Percentiles rank a stretch among this genome's conserved stretches.
Conservation (phyloP, 176 grass and related monocot species). For the Triticum urartu region DNA sequence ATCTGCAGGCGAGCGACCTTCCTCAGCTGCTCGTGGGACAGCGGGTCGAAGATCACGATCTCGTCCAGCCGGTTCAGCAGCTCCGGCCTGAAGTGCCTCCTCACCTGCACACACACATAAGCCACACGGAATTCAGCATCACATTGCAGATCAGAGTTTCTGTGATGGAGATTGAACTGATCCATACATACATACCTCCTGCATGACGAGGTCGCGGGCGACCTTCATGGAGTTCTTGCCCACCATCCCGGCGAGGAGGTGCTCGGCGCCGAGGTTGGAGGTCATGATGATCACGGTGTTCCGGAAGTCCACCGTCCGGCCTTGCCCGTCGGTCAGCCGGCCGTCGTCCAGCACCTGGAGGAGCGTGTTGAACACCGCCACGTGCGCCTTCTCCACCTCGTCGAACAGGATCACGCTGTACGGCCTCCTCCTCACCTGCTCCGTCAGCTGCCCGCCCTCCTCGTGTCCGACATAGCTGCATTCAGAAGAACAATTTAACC, state of each 20-base stretch:
- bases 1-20: slow-evolving; percentile 91
- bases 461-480: slow-evolving; percentile 93
- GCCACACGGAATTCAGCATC: slow-evolving; percentile 4
- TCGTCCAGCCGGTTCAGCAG: slow-evolving; percentile 88
- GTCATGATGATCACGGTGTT: slow-evolving; percentile 99
- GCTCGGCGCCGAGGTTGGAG: slow-evolving; percentile 93
- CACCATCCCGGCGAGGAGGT: slow-evolving; percentile 87
- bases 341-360: slow-evolving; percentile 96
- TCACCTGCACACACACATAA: slow-evolving; percentile 49
- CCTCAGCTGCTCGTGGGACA: slow-evolving; percentile 85
- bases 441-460: slow-evolving; percentile 88
- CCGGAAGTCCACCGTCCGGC: slow-evolving; percentile 84
- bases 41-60: slow-evolving; percentile 83
- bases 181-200: slow-evolving; percentile 52
- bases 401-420: slow-evolving; percentile 98
- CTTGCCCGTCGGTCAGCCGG: slow-evolving; percentile 85
- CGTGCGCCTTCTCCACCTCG: slow-evolving; percentile 94
- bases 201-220: slow-evolving; percentile 66
- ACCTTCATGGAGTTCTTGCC: slow-evolving; percentile 76
- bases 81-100: slow-evolving; percentile 91
- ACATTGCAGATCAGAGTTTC: background rate
- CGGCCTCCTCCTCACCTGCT: slow-evolving; percentile 73
- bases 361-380: slow-evolving; percentile 89
- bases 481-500: background rate
- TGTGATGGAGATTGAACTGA: background rate